These are phyloP conservation scores for Medicago truncatula DNA, from an alignment of 306 rosid species.

Conservation along the genomic window DNA sequence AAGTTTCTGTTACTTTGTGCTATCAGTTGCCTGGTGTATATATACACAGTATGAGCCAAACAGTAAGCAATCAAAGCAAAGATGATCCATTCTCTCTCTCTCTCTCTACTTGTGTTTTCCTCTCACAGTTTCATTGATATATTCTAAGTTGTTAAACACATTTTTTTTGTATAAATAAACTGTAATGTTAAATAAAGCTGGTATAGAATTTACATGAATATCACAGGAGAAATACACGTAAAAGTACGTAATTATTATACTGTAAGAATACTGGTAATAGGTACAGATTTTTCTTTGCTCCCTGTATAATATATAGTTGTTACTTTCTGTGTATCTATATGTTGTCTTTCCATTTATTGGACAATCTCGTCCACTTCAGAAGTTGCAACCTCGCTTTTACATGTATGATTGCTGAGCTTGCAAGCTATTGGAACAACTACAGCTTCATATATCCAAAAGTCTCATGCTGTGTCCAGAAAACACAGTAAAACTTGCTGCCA, in stretches of 20 bases:
- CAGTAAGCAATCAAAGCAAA: too few relatives aligned
- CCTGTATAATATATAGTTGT: constrained; percentile 22
- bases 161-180: too few relatives aligned
- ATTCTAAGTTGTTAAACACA: too few relatives aligned
- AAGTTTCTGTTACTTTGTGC: too few relatives aligned
- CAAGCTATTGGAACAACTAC: constrained; percentile 8
- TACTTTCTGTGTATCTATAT: constrained; percentile 21
- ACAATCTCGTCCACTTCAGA: constrained; percentile 24
- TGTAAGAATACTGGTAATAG: not conserved
- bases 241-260: not conserved
- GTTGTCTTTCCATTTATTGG: constrained; percentile 9
- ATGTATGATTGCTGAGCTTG: constrained; percentile 20
- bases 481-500: constrained; percentile 7
- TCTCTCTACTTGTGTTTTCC: too few relatives aligned
- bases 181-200: not conserved
- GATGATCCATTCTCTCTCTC: too few relatives aligned
- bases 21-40: too few relatives aligned
- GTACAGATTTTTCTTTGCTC: constrained; percentile 1
- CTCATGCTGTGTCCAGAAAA: not conserved
- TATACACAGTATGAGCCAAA: too few relatives aligned
- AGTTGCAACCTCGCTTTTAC: constrained; percentile 11
- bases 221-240: constrained; percentile 8
- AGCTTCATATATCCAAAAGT: too few relatives aligned
- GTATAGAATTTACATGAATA: constrained; percentile 7
- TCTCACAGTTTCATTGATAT: too few relatives aligned